Evolutionary conservation across 2,329 filamentous ascomycete species (phyloP), one percentile per base, ranked within the genome.

Genomic region (Xylaria sp.): DNA sequence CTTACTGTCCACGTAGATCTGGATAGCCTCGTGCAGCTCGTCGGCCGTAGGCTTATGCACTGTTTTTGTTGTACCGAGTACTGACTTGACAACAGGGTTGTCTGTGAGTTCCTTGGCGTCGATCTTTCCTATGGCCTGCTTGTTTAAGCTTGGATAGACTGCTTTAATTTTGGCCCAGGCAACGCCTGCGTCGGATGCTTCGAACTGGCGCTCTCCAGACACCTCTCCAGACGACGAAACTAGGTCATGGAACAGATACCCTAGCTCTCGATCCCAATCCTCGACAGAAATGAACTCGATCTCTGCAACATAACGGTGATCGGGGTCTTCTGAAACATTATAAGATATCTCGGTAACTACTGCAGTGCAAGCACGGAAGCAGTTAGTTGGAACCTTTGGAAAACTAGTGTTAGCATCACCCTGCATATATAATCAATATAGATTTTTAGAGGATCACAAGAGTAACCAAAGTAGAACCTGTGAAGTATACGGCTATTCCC

Each of bases 311-410:
- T 88, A 89, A 0, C 48, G 63, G 35, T 70, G 53, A 0, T 54
- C 31, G 0, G 76, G 71, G 4, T 80, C 70, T 0, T 77, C 68
- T 7, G 75, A 79, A 23, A 78, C 15, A 52, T 88, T 88, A 72
- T 79, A 88, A 0, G 80, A 81, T 1, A 89, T 79, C 67, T 89
- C 85, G 0, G 85, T 89, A 0, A 87, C 80, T 0, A 85, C 83
- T 0, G 85, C 85, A 0, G 86, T 89, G 58, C 85, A 88, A 0
- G 86, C 86, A 27, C 84, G 75, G 80, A 88, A 84, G 68, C 85
- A 85, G 51, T 69, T 76, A 0, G 76, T 78, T 0, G 74, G 77
- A 0, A 78, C 61, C 5, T 58, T 41, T 2, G 38, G 4, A 1
- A 41, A 37, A 3, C 3, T 15, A 3, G 6, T 11, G 43, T 56